These are phyloP conservation scores for Penicillium sp. DNA, from an alignment of 2,329 filamentous ascomycete genomes.

Conservation along the genomic window DNA sequence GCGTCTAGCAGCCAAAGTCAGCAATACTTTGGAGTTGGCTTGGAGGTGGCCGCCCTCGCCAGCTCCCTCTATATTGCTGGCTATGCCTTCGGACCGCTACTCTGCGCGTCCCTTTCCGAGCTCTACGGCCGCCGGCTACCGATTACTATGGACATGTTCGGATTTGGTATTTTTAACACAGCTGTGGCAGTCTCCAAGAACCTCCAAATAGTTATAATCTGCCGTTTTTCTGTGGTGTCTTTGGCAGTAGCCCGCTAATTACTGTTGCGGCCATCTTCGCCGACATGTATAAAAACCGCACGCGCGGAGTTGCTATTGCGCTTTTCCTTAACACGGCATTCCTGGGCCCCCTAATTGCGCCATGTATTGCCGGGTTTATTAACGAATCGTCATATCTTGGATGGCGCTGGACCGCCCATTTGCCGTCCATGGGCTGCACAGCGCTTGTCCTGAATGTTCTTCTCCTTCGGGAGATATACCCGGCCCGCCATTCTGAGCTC, in stretches of 20 bases:
- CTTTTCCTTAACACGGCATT: conserved; percentile 59
- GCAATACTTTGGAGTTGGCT: conserved; percentile 54
- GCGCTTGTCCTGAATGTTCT: conserved; percentile 40
- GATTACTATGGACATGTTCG: conserved; percentile 47
- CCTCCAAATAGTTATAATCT: conserved; percentile 43
- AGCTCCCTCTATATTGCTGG: conserved; percentile 53
- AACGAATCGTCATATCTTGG: conserved; percentile 49
- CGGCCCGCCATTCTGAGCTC: conserved; percentile 57
- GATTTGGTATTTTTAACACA: conserved; percentile 50
- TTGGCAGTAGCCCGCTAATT: conserved; percentile 48
- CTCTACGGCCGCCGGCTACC: conserved; percentile 60
- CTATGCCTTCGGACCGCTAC: conserved; percentile 60
- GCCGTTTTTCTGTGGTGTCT: conserved; percentile 52
- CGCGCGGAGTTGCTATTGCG: conserved; percentile 43
- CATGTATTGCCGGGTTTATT: conserved; percentile 55
- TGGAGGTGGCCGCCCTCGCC: conserved; percentile 48
- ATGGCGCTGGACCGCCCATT: conserved; percentile 57
- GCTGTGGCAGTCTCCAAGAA: conserved; percentile 46
- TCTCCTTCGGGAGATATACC: conserved; percentile 59
- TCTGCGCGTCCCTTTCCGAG: conserved; percentile 57
- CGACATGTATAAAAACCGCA: conserved; percentile 54
- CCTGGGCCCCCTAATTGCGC: conserved; percentile 56
- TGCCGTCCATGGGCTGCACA: conserved; percentile 57
- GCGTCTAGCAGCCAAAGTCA: conserved; percentile 60
- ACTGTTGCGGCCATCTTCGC: conserved; percentile 49